Percentiles rank a stretch among this genome's conserved stretches.
Conservation (phyloP, 306 rosid genomes). For the Cajanus cajan region DNA sequence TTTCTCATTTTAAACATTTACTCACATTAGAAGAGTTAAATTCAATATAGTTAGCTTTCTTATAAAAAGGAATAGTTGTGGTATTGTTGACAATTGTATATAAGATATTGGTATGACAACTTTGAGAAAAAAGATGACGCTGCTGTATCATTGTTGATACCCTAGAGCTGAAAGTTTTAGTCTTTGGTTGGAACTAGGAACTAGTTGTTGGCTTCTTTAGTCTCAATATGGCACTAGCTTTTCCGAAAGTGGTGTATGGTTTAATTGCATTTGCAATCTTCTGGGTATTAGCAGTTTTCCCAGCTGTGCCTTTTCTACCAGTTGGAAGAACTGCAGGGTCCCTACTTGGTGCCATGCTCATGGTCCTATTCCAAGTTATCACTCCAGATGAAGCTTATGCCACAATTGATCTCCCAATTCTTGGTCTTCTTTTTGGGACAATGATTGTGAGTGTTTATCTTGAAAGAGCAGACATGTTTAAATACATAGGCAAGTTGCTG, state of each 20-base stretch:
- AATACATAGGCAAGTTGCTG: conserved; percentile 64
- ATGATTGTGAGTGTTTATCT: conserved; percentile 79
- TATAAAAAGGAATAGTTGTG: background rate
- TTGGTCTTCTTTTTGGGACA: conserved; percentile 82
- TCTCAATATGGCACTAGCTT: conserved; percentile 49
- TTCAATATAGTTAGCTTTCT: background rate
- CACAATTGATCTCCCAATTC: conserved; percentile 68
- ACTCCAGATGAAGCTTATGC: conserved; percentile 65
- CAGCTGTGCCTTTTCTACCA: conserved; percentile 70
- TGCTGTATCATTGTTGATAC: background rate
- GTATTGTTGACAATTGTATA: background rate
- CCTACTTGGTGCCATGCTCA: conserved; percentile 73
- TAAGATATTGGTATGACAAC: background rate
- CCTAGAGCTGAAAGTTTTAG: background rate
- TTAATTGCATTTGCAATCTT: conserved; percentile 63
- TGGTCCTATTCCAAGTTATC: conserved; percentile 59
- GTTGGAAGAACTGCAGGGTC: conserved; percentile 84
- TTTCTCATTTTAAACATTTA: background rate
- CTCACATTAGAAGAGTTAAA: background rate
- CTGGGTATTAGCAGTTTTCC: conserved; percentile 77
- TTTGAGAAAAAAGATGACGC: too few species aligned
- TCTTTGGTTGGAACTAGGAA: background rate
- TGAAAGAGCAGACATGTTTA: conserved; percentile 78
- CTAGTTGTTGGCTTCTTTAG: conserved; percentile 20
- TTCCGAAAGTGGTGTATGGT: conserved; percentile 59